Evolutionary conservation across 116 monocot genomes (phyloP), one percentile per base, ranked within the genome.

Genomic region (Papilionanthe hybrid): DNA sequence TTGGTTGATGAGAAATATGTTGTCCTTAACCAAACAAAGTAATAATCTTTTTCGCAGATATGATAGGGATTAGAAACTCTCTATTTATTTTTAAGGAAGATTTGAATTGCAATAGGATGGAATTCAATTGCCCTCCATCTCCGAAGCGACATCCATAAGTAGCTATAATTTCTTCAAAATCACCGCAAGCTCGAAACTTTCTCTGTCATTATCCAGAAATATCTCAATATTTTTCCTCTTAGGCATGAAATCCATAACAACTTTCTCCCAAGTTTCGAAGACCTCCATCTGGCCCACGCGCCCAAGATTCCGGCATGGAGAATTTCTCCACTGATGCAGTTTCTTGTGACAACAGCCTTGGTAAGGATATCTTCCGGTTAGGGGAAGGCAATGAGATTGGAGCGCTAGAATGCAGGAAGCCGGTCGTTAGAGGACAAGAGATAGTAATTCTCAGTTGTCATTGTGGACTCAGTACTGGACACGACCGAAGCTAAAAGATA

Each of bases 71-170:
- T 86, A 81, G 75, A 82, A 42, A 88, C 66, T 77, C 67, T 89
- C 87, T 23, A 92, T 88, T 83, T 86, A 89, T 78, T 94, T 92
- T n/a, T n/a, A n/a, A n/a, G 66, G 88, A 87, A 85, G 83, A 94
- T 37, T 79, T 89, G 57, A 96, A 86, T 94, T 96, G 89, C 82
- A 18, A 82, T 29, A 96, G 76, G 60, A 94, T 79, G 28, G 89
- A 87, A 81, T 83, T 68, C 11, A 63, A n/a, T n/a, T n/a, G 56
- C 9, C 56, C 73, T 17, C 77, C 85, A n/a, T n/a, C n/a, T 11
- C 48, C 44, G 12, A 91, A 10, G 7, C 20, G 57, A 48, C 96
- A 97, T 25, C 84, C 86, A 28, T 53, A 84, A 25, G 78, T 81
- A 2, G 72, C 81, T 23, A 72, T 43, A 9, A 97, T 75, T 78